Conservation (phyloP, 441 rosid genomes). For the Bocquillonia castaneifolia region DNA sequence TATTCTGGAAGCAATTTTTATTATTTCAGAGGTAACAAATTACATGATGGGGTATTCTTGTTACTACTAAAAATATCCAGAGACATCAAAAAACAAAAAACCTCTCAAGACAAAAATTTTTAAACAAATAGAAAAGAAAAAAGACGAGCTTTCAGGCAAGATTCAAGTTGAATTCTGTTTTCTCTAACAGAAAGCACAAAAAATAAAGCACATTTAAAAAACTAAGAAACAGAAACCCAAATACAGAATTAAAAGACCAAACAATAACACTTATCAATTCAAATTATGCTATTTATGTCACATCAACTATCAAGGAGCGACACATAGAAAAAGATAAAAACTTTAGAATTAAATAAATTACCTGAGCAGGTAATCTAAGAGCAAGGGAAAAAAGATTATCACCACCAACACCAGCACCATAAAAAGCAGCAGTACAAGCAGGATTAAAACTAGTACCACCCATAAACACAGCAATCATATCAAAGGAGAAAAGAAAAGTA, state of each 20-base stretch:
- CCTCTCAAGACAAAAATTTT: no score
- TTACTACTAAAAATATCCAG: no score
- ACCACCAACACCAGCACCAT: conserved; percentile 65
- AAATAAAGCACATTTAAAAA: neutral
- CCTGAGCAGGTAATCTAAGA: conserved; percentile 88
- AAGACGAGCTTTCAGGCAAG: no score
- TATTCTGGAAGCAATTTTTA: no score
- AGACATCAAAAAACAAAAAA: neutral
- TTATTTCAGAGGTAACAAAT: no score
- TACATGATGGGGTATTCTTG: no score
- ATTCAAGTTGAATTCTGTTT: no score
- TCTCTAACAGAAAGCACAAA: neutral
- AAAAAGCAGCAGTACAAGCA: conserved; percentile 65
- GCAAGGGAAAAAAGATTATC: conserved; percentile 81
- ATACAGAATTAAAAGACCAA: neutral
- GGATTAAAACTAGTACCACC: conserved; percentile 95
- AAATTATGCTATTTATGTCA: neutral
- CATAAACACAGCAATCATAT: conserved; percentile 41
- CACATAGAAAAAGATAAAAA: no score
- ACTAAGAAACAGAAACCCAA: neutral
- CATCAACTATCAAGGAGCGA: no score
- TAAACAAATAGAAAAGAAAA: no score
- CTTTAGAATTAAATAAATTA: neutral
- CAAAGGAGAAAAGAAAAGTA: conserved; percentile 51
- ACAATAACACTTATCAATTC: neutral